A percentile compares a stretch with the other conserved stretches of the same genome.
Evolutionary conservation across 371 early-diverging fungal genomes (phyloP).

Genomic region (Saksenaea oblongispora): DNA sequence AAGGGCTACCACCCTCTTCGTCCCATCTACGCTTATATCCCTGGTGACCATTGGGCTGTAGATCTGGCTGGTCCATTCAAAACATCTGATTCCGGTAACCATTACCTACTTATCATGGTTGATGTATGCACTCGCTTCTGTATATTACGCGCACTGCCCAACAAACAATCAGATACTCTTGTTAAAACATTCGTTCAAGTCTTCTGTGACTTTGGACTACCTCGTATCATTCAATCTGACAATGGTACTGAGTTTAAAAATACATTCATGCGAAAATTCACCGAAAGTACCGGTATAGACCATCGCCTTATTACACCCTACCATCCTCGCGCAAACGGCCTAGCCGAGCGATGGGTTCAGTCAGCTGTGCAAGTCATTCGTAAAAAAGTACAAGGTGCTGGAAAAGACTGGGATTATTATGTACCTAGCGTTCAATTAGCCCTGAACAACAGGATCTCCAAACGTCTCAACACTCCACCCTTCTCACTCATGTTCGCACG

Average conservation of each 20-base stretch:
- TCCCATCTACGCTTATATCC: too few relatives aligned
- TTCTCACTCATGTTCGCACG: not conserved
- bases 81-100: slow-evolving; percentile 7
- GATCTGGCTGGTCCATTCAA: slow-evolving; percentile 12
- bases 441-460: not conserved
- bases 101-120: slow-evolving; percentile 20
- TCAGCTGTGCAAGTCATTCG: not conserved
- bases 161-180: slow-evolving; percentile 22
- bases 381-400: not conserved
- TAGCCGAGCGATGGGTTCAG: slow-evolving; percentile 7
- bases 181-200: slow-evolving; percentile 10
- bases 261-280: not conserved
- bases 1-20: too few relatives aligned
- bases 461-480: not conserved
- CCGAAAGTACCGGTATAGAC: not conserved
- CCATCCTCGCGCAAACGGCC: slow-evolving; percentile 7
- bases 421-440: not conserved
- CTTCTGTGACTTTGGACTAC: not conserved
- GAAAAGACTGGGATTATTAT: not conserved
- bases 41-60: slow-evolving; percentile 19
- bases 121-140: slow-evolving; percentile 27
- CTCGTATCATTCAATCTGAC: slow-evolving; percentile 18
- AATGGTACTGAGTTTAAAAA: slow-evolving; percentile 36
- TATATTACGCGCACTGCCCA: slow-evolving; percentile 18
- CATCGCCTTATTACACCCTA: slow-evolving; percentile 7